Evolutionary conservation across 139 green algal genomes (phyloP), one percentile per base, ranked within the genome.

Genomic region (Tetradesmus lagerheimii): DNA sequence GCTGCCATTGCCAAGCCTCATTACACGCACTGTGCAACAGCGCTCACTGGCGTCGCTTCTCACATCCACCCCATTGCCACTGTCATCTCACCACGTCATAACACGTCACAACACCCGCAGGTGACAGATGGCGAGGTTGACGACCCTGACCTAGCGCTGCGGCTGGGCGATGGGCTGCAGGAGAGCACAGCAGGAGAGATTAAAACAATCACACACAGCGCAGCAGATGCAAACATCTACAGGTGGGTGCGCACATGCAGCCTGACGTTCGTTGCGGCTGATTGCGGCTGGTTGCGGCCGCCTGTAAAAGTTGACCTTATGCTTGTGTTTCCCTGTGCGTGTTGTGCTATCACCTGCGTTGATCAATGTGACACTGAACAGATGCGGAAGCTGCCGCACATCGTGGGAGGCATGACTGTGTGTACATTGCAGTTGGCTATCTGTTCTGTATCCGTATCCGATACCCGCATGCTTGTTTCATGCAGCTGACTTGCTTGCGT

Each of bases 261-360:
- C 95, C 91, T 0, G 99, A 98, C 92, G 96, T 99, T 85, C n/a
- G n/a, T n/a, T n/a, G n/a, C n/a, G n/a, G n/a, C n/a, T n/a, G n/a
- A n/a, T n/a, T n/a, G n/a, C n/a, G n/a, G n/a, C n/a, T n/a, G n/a
- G n/a, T n/a, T n/a, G n/a, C 97, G 98, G 34, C 93, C 99, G 34
- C 86, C 83, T 0, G 81, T 99, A 41, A 93, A 80, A 25, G 37
- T 92, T 39, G 91, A 96, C 66, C 93, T 99, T 43, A 92, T 97
- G 76, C 84, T 94, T 78, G 89, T n/a, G n/a, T n/a, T n/a, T n/a
- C n/a, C n/a, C n/a, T n/a, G n/a, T n/a, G n/a, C n/a, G n/a, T n/a
- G n/a, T n/a, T n/a, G n/a, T n/a, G n/a, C n/a, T n/a, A n/a, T n/a
- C n/a, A n/a, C n/a, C n/a, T n/a, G n/a, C n/a, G n/a, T n/a, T n/a